Base-by-base conservation (phyloP, 768 basidiomycete genomes). In the Melanogaster broomeanus region DNA sequence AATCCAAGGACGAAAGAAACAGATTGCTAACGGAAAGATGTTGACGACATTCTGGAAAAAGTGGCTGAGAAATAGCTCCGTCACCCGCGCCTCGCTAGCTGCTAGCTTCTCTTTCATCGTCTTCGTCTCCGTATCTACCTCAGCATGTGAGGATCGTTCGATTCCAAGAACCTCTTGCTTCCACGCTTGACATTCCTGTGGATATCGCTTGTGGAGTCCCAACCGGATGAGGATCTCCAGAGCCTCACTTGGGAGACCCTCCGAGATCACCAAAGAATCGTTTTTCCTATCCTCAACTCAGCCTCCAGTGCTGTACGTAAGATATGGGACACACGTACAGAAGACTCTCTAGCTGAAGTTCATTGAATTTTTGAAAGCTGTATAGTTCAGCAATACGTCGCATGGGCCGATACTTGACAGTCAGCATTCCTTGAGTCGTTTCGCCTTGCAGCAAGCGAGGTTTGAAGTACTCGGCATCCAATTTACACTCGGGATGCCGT, bases 371-470 rank as follows among this genome's bases (percentile, higher is more conserved):
- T 19, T 42, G 47, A 13, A 38, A 21, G 6, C 22, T 27, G 44
- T 34, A 45, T 18, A 30, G 30, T 7, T 57, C 46, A 18, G 43
- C 16, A 24, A 41, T 31, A 15, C 19, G 43, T 37, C 30, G 27
- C 40, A 39, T n/a, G n/a, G 63, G 22, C 48, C 57, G 15, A 54
- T 63, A 67, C 19, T 37, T 46, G 9, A 56, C 57, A 2, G 63
- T 66, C 44, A 74, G 24, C 47, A 74, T 66, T 3, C 59, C 73
- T 58, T 72, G 70, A 6, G 49, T 30, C 5, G 66, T 66, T 48
- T 74, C 73, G 13, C 73, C 71, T 21, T 43, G 49, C 24, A 74
- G 30, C 2, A 74, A 56, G 18, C 52, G 52, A 31, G 66, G 69
- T 21, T 49, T 52, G 27, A 65, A 51, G 5, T 45, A 31, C 5